These are phyloP conservation scores for Lupinus albus DNA, from an alignment of 306 rosid genomes.

Conservation along the genomic window DNA sequence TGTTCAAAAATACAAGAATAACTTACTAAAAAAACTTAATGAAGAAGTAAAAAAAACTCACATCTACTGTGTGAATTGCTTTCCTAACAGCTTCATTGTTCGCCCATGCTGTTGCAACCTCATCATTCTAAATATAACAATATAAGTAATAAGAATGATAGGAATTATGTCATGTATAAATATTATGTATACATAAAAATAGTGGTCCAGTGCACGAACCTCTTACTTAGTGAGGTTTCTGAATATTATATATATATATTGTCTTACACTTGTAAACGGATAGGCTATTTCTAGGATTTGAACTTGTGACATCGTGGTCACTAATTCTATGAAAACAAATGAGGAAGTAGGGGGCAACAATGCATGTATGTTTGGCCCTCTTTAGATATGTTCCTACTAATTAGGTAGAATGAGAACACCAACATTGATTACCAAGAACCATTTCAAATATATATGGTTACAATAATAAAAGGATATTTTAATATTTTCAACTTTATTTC, in stretches of 20 bases:
- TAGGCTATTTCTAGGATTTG: no score
- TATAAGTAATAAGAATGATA: neutral
- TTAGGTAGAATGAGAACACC: neutral
- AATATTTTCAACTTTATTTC: no score
- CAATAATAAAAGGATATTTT: neutral
- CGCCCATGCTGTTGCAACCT: constrained; percentile 68
- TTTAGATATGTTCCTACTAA: no score
- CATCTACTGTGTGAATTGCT: constrained; percentile 62
- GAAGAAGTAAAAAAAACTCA: constrained; percentile 8
- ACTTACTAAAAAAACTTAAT: constrained; percentile 32
- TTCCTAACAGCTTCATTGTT: constrained; percentile 60
- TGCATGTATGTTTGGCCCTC: no score
- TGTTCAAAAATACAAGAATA: neutral
- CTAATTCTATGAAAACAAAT: no score
- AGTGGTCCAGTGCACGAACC: no score
- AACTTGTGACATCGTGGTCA: no score
- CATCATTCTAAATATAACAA: constrained; percentile 52
- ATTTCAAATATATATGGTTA: neutral
- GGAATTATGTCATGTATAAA: neutral
- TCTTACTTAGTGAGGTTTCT: no score
- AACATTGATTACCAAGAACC: neutral
- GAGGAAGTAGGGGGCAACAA: no score
- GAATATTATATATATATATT: no score
- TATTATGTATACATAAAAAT: no score
- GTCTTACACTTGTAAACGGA: no score